These are phyloP conservation scores for Suillus tomentosus DNA, from an alignment of 768 basidiomycete species.

Conservation along the genomic window DNA sequence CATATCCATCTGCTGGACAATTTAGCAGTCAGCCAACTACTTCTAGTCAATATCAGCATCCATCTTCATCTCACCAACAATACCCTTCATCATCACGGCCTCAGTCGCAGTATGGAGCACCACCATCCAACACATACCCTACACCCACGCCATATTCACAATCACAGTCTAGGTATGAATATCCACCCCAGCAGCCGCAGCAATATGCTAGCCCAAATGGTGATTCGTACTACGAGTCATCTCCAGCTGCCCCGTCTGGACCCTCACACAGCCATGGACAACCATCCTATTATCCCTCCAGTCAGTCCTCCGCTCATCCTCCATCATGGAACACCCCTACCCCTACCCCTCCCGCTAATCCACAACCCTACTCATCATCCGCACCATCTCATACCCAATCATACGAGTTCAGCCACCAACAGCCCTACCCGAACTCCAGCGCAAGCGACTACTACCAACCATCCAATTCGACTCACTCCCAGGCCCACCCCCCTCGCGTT, in stretches of 20 bases:
- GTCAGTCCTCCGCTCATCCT: constrained; percentile 26
- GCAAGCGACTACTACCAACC: constrained; percentile 8
- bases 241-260: constrained; percentile 19
- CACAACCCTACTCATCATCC: constrained; percentile 9
- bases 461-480: neutral
- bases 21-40: constrained; percentile 20
- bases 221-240: constrained; percentile 28
- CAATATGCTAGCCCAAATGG: constrained; percentile 23
- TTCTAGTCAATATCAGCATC: constrained; percentile 24
- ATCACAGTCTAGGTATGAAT: constrained; percentile 24
- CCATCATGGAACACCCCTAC: constrained; percentile 24
- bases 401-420: constrained; percentile 12
- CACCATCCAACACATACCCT: constrained; percentile 19
- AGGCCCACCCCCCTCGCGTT: neutral
- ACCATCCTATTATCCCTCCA: constrained; percentile 29
- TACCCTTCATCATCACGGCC: constrained; percentile 28
- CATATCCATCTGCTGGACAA: constrained; percentile 23
- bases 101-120: constrained; percentile 24
- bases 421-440: constrained; percentile 1
- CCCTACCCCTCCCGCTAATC: neutral
- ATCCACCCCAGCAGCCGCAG: constrained; percentile 25
- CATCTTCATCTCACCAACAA: constrained; percentile 25
- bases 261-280: constrained; percentile 16
- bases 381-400: constrained; percentile 3
- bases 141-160: constrained; percentile 28